Base-by-base conservation (phyloP, 805 yeast genomes). In the Pichia membranifaciens region DNA sequence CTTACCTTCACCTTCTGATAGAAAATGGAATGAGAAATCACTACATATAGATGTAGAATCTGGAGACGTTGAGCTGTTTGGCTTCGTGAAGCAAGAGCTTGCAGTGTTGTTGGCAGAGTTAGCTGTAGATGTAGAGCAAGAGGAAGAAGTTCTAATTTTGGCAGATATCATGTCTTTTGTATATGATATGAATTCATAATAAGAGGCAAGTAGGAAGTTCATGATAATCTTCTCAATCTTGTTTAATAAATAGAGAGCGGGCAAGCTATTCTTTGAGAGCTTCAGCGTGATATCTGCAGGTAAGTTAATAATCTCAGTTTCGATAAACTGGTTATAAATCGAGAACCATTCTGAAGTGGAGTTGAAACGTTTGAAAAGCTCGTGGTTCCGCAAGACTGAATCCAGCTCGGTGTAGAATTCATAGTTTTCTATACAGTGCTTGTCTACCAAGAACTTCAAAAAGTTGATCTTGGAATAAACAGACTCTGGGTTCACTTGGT, bases 391-490 rank as follows among this genome's bases (percentile, higher is more conserved):
- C 3, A 57, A 48, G 25, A 66, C 54, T 28, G 43, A 44, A 5
- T 51, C 49, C 16, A 65, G 47, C 23, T 62, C 63, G 21, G 57
- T 38, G 40, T 56, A 64, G 47, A 66, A 65, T 37, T 67, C 70
- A 18, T 66, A 55, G 43, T 66, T 67, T 48, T 67, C 71, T 3
- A 60, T 34, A 50, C 71, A 66, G 48, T 65, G 69, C 38, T 62
- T 58, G 28, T 58, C 54, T 2, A 57, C 47, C 25, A 67, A 53
- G 43, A 58, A 66, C 40, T 57, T 54, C 13, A 56, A 51, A 47
- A 67, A 67, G 25, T 59, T 53, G 6, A 51, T 44, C 29, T 58
- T 59, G 5, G 65, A 58, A 40, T 57, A 65, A 2, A 41, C 45
- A 3, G 54, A 50, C 2, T 49, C 51, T 9, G 55, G 51, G 5